Evolutionary conservation across 2,329 filamentous ascomycete genomes (phyloP).

Genomic region (Venturia effusa): DNA sequence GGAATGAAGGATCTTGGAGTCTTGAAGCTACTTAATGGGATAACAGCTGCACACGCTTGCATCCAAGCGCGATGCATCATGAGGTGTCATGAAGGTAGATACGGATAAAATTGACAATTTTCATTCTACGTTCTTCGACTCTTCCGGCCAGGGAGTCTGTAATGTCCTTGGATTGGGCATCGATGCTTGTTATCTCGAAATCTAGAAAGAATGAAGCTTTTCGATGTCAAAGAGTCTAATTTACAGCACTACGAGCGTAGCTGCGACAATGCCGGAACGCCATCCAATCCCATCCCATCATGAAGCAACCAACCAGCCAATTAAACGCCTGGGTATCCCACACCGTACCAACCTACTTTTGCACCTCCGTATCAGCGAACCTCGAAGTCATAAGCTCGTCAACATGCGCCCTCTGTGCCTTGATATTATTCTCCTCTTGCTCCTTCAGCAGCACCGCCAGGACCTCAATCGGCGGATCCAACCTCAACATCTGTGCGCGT

Average conservation of each 20-base stretch:
- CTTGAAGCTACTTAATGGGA: too few species aligned
- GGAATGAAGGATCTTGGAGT: too few species aligned
- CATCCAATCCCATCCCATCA: neutral
- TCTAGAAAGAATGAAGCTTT: too few species aligned
- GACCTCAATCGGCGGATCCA: slow-evolving; percentile 85
- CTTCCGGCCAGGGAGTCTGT: too few species aligned
- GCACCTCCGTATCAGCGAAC: slow-evolving; percentile 24
- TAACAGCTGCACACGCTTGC: too few species aligned
- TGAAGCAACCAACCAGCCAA: neutral
- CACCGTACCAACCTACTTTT: neutral
- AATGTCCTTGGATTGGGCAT: too few species aligned
- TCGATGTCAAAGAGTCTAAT: too few species aligned
- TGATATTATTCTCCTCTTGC: slow-evolving; percentile 43
- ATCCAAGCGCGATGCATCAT: too few species aligned
- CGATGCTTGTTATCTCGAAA: too few species aligned
- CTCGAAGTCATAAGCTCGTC: slow-evolving; percentile 51
- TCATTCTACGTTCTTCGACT: too few species aligned
- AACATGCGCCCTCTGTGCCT: slow-evolving; percentile 59
- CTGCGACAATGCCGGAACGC: neutral
- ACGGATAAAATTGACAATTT: too few species aligned
- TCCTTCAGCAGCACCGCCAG: slow-evolving; percentile 72
- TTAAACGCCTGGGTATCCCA: neutral
- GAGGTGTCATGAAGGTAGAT: too few species aligned
- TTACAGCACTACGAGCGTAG: neutral
- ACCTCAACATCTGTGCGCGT: slow-evolving; percentile 67